Evolutionary conservation across 2,329 filamentous ascomycete species (phyloP), one percentile per base, ranked within the genome.

Genomic region (Apiospora sp.): DNA sequence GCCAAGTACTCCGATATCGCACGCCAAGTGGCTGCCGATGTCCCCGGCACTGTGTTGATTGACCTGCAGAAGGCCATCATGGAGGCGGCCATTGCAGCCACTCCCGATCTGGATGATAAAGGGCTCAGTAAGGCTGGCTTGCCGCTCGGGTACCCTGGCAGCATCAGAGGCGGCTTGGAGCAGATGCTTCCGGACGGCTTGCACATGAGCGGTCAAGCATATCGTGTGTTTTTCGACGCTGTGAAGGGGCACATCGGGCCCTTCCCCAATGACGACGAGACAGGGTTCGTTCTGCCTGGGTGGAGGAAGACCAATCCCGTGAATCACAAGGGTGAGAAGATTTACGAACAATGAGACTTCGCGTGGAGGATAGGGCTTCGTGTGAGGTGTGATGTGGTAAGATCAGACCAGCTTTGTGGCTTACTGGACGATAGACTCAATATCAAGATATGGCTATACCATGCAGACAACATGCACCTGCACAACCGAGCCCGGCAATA

Each of bases 11-110:
- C 94, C 82, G 78, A 89, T 82, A 77, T 86, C 82, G 82, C 92
- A 86, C 78, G 93, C 84, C 81, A 86, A 80, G 81, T 98, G 88
- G 94, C 93, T 10, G 89, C 90, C 16, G 87, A 91, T 73, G 86
- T 92, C 70, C 85, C 93, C 0, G 92, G 88, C 2, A 85, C 96
- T 3, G 86, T 90, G 0, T 88, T 96, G 1, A 84, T 97, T 30
- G 94, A 98, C 82, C 87, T 98, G 1, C 97, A 94, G 90, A 88
- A 89, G 74, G 90, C 90, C 0, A 88, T 98, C 77, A 94, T 97
- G 91, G 86, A 89, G 71, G 86, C 89, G 87, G 95, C 81, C 84
- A 89, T 82, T 80, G 87, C 80, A 80, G 89, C 82, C 82, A 89
- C 82, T 80, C 89, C 80, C 76, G 83, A 87, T 68, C 92, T 91